phyloP scores from a whole-genome alignment of 805 yeast species.

The Yarrowia sp. region DNA sequence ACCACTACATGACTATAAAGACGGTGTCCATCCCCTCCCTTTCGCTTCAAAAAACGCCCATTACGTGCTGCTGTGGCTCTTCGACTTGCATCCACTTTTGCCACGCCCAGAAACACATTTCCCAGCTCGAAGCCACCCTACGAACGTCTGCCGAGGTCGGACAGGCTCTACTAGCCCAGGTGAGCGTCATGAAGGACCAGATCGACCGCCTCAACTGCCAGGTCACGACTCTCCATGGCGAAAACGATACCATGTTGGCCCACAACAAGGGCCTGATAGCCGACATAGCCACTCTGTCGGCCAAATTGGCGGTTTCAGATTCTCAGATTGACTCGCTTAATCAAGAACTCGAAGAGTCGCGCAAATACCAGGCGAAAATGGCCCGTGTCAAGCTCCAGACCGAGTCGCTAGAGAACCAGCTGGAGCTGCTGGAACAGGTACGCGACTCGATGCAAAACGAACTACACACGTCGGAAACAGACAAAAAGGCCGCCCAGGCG shows the following conservation, averaged over 20 bases:
- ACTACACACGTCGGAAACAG: neutral
- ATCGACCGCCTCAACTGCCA: constrained; percentile 22
- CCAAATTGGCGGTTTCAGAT: neutral
- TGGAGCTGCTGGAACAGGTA: constrained; percentile 13
- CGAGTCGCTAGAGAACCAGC: constrained; percentile 8
- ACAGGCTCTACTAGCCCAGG: constrained; percentile 9
- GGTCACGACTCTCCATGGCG: neutral
- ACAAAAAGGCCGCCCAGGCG: constrained; percentile 2
- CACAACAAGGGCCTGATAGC: neutral
- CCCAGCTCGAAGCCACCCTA: constrained; percentile 5
- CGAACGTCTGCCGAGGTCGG: constrained; percentile 18
- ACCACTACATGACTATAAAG: neutral
- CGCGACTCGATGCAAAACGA: neutral
- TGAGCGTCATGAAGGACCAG: constrained; percentile 9
- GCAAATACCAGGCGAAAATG: constrained; percentile 4
- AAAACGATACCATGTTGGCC: constrained; percentile 13
- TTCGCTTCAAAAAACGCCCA: neutral
- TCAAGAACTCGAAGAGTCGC: constrained; percentile 21
- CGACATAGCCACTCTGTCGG: neutral
- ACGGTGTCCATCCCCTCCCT: neutral
- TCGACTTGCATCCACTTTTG: neutral
- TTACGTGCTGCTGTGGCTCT: constrained; percentile 16
- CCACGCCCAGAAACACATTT: constrained; percentile 1
- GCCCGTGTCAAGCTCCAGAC: neutral
- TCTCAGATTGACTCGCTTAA: neutral